Evolutionary conservation across 2,329 filamentous ascomycete genomes (phyloP).

Genomic region (Colletotrichum graminicola): DNA sequence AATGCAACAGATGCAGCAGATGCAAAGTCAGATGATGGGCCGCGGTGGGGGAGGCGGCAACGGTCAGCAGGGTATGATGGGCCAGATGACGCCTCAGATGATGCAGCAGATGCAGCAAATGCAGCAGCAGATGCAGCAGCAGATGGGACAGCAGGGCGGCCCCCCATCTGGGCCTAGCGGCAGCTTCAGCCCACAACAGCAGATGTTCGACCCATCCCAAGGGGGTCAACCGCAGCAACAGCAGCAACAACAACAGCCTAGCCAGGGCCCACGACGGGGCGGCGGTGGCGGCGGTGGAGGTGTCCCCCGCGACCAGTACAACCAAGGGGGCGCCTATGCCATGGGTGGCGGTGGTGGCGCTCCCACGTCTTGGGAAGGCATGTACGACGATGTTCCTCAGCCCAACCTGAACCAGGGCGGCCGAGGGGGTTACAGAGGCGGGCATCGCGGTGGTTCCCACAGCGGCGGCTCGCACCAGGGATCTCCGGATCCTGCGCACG

Average conservation of each 20-base stretch:
- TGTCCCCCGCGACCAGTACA: slow-evolving; percentile 48
- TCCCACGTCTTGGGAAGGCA: slow-evolving; percentile 94
- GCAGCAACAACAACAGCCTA: background rate
- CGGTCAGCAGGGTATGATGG: slow-evolving; percentile 56
- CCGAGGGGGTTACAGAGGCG: slow-evolving; percentile 53
- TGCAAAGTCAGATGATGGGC: slow-evolving; percentile 63
- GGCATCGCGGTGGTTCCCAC: slow-evolving; percentile 51
- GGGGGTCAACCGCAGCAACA: slow-evolving; percentile 42
- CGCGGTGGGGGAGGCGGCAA: slow-evolving; percentile 52
- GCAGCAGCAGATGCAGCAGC: slow-evolving; percentile 60
- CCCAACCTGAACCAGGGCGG: slow-evolving; percentile 73
- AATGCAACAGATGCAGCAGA: slow-evolving; percentile 75
- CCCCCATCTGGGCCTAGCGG: slow-evolving; percentile 45
- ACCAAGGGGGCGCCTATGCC: slow-evolving; percentile 48
- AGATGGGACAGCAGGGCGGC: slow-evolving; percentile 38
- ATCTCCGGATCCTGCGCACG: slow-evolving; percentile 59
- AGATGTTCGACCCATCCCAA: slow-evolving; percentile 43
- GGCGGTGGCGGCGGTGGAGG: slow-evolving; percentile 38
- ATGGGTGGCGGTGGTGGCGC: slow-evolving; percentile 66
- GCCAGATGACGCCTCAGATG: slow-evolving; percentile 63
- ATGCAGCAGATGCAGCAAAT: slow-evolving; percentile 74
- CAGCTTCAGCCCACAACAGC: slow-evolving; percentile 45
- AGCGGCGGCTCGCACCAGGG: slow-evolving; percentile 58
- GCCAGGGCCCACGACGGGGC: slow-evolving; percentile 48
- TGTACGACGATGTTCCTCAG: slow-evolving; percentile 96